A percentile compares a stretch with the other conserved stretches of the same genome.
These are phyloP conservation scores for Lodderomyces margitis DNA, from an alignment of 1,139 yeast genomes.

Conservation along the genomic window DNA sequence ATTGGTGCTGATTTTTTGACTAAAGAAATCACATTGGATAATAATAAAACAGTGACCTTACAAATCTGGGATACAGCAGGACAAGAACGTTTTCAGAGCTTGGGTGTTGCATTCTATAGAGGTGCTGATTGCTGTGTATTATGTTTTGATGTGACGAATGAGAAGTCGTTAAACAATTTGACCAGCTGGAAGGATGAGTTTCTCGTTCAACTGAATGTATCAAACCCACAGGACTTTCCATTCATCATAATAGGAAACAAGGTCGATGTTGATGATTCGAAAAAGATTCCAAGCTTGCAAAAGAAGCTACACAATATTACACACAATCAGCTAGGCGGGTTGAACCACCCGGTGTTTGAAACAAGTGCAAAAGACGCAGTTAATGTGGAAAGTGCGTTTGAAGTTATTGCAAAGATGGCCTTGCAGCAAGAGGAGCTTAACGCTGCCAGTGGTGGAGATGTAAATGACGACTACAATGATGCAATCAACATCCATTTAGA, in stretches of 20 bases:
- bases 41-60: slow-evolving; percentile 67
- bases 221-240: slow-evolving; percentile 93
- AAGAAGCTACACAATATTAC: slow-evolving; percentile 88
- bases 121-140: slow-evolving; percentile 98
- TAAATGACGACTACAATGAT: slow-evolving; percentile 77
- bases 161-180: slow-evolving; percentile 85
- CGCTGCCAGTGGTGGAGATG: slow-evolving; percentile 81
- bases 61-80: slow-evolving; percentile 99
- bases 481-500: slow-evolving; percentile 94
- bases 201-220: slow-evolving; percentile 86
- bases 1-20: slow-evolving; percentile 97
- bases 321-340: slow-evolving; percentile 68
- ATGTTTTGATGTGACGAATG: slow-evolving; percentile 91
- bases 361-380: slow-evolving; percentile 94
- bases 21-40: slow-evolving; percentile 83
- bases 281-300: slow-evolving; percentile 70
- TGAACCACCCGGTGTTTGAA: slow-evolving; percentile 86
- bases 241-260: slow-evolving; percentile 94
- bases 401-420: slow-evolving; percentile 93
- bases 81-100: slow-evolving; percentile 93
- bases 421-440: slow-evolving; percentile 86
- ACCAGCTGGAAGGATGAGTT: slow-evolving; percentile 96
- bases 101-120: slow-evolving; percentile 96
- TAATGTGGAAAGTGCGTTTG: slow-evolving; percentile 93
- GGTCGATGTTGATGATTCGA: slow-evolving; percentile 89